Evolutionary conservation across 2,329 filamentous ascomycete species (phyloP), one percentile per base, ranked within the genome.

Genomic region (Penicillium sp.): DNA sequence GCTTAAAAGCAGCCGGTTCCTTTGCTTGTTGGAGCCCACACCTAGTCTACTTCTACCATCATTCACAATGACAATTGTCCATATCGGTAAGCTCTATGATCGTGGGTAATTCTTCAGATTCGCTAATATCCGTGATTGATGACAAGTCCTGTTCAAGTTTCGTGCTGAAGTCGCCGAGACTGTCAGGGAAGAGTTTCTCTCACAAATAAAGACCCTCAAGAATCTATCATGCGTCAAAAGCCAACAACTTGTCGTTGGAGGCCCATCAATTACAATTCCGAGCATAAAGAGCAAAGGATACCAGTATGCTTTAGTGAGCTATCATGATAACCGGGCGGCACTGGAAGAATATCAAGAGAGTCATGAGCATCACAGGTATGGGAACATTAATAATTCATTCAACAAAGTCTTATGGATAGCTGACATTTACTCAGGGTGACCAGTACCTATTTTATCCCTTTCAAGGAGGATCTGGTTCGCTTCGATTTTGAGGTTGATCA

Each of bases 271-370:
- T 5, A 83, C 80, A 0, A 70, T 77, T 21, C 80, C 80, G 0
- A 74, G 78, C 8, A 77, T 78, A 31, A 70, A 75, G 16, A 82
- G 79, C 63, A 80, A 83, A 54, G 80, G 80, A 0, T 82, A 75
- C 44, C 71, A 83, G 10, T 76, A 76, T 51, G 76, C 78, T 0
- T 65, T 83, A 0, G 48, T 83, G 34, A 82, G 80, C 68, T 81
- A 77, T 18, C 81, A 83, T 44, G 61, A 74, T 4, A 66, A 79
- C 21, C 64, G 60, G 6, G 67, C 67, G 7, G 81, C 79, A 0
- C 57, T 83, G 51, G 75, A 70, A 1, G 74, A 74, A 42, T 83
- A 83, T 47, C 80, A 83, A 49, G 76, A 76, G 1, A 81, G 79
- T 46, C 66, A 71, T 3, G 79, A 83, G 52, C 80, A 83, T 59